phyloP scores from a whole-genome alignment of 179 eudicot species.

The Spergularia azorica region DNA sequence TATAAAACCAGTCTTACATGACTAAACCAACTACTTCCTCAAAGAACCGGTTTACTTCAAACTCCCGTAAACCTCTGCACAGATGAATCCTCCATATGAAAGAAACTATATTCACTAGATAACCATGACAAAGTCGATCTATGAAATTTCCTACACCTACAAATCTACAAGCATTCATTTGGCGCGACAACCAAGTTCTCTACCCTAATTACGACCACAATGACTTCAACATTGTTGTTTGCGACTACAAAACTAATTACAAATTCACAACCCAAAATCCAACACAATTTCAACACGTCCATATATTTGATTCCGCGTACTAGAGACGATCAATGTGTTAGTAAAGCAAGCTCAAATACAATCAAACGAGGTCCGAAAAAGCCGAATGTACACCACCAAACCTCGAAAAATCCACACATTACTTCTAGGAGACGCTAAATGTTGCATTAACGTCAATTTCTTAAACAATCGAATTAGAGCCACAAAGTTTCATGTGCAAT shows the following conservation, averaged over 20 bases:
- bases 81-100: background rate
- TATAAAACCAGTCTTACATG: background rate
- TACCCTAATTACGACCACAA: background rate
- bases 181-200: too few relatives aligned
- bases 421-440: background rate
- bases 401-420: background rate
- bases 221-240: background rate
- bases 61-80: background rate
- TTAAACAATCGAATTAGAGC: background rate
- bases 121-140: background rate
- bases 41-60: background rate
- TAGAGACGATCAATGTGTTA: background rate
- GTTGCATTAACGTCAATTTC: background rate
- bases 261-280: background rate
- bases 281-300: background rate
- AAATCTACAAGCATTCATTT: background rate
- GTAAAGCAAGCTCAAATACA: background rate
- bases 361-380: too few relatives aligned
- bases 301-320: background rate
- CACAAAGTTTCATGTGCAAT: background rate
- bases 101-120: background rate
- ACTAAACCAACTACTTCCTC: background rate
- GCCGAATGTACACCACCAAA: background rate
- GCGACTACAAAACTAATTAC: background rate
- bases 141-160: background rate